Evolutionary conservation across 2,329 filamentous ascomycete species (phyloP), one percentile per base, ranked within the genome.

Genomic region (Lachnellula hyalina): DNA sequence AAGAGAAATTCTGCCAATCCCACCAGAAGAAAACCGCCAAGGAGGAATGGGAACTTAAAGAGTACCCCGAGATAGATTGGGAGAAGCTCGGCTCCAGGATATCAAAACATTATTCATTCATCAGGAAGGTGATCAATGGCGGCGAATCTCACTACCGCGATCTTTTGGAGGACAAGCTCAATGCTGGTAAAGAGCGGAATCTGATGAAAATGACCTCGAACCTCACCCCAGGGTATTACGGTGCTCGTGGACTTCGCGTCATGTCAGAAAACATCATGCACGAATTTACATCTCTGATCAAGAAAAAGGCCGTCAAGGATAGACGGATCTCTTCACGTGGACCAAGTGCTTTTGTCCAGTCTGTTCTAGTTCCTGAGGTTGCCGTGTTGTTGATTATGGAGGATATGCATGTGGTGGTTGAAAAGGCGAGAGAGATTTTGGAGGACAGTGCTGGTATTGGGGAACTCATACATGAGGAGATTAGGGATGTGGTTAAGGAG

Each of bases 141-240:
- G 63, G 68, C 7, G 52, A 69, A 0, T 89, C 85, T 4, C 76
- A 84, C 64, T 94, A 83, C 64, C 76, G 84, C 14, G 73, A 78
- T 9, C 64, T 77, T 1, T 74, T 90, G 23, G 77, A 76, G 4
- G 73, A 77, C 3, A 78, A 74, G 12, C 74, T 88, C 44, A 76
- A 77, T 53, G 70, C 74, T 2, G 85, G 85, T 12, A 77, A 79
- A 65, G 81, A 80, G 32, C 77, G 81, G 51, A 86, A 80, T 25
- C 73, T 88, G 53, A 74, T 82, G 50, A 79, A 82, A 56, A 83
- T 77, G 49, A 71, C 62, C 32, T 65, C 73, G 19, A 69, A 67
- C 54, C 76, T 86, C 32, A 84, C 81, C 3, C 87, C 88, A 9
- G 91, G 91, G 0, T 96, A 96, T 71, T 96, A 96, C 71, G 91